Conservation (phyloP, 371 early-diverging fungal species). For the Lichtheimia ornata region DNA sequence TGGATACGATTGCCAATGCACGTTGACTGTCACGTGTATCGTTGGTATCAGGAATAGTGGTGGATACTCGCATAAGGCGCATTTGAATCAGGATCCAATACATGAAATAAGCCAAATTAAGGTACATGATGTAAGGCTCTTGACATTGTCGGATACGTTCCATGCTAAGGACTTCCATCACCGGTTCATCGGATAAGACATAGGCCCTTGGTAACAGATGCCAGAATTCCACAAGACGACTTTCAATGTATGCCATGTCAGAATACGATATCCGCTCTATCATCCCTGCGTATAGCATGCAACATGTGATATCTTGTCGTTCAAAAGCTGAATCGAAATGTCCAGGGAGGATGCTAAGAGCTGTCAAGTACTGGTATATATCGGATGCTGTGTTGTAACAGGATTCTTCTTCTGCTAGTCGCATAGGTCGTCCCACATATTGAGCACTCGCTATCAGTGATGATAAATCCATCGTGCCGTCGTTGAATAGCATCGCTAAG, state of each 20-base stretch:
- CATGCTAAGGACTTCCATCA: conserved; percentile 25
- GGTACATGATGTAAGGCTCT: conserved; percentile 25
- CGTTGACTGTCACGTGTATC: conserved; percentile 32
- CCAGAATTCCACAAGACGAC: conserved; percentile 34
- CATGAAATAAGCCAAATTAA: conserved; percentile 30
- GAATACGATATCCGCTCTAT: conserved; percentile 14
- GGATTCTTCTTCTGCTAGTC: conserved; percentile 17
- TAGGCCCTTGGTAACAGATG: conserved; percentile 20
- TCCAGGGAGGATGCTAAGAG: conserved; percentile 14
- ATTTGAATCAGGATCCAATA: conserved; percentile 32
- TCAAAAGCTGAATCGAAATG: conserved; percentile 19
- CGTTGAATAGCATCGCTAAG: conserved; percentile 23
- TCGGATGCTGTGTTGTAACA: not conserved
- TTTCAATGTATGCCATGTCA: conserved; percentile 29
- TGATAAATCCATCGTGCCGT: conserved; percentile 23
- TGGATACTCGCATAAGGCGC: conserved; percentile 24
- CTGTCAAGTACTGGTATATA: conserved; percentile 23
- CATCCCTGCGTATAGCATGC: conserved; percentile 26
- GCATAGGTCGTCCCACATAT: conserved; percentile 31
- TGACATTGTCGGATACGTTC: conserved; percentile 34
- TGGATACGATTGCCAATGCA: conserved; percentile 37
- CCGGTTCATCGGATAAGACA: conserved; percentile 28
- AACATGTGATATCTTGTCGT: conserved; percentile 17
- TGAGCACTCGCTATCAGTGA: conserved; percentile 19
- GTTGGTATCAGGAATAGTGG: conserved; percentile 15